Evolutionary conservation across 148 eudicot genomes (phyloP).

Genomic region (Rhododendron vialii): DNA sequence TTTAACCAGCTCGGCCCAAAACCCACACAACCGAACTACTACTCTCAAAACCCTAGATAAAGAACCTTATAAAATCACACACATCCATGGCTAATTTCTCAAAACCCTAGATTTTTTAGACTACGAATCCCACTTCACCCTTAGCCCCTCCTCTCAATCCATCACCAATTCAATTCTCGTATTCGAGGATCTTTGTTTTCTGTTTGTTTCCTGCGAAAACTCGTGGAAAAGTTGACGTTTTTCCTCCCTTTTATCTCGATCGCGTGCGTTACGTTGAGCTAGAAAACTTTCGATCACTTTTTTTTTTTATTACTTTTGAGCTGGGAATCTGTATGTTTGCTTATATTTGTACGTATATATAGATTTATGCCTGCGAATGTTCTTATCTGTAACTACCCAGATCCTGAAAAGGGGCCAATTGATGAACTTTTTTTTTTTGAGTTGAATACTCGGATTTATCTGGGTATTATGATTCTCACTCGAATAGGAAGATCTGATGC

Average conservation of each 20-base stretch:
- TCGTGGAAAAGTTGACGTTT: neutral
- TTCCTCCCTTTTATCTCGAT: neutral
- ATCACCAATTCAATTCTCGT: neutral
- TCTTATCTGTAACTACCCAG: neutral
- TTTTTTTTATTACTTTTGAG: neutral
- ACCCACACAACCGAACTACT: neutral
- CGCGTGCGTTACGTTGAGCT: neutral
- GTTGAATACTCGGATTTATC: slow-evolving; percentile 16
- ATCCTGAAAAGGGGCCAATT: slow-evolving; percentile 15
- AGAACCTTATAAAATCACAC: neutral
- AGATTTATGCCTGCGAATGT: neutral
- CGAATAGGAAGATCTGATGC: slow-evolving; percentile 69
- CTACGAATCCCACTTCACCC: neutral
- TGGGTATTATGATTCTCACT: slow-evolving; percentile 30
- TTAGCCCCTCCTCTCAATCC: neutral
- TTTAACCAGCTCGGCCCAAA: neutral
- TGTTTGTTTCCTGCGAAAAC: neutral
- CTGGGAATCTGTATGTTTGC: neutral
- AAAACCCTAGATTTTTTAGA: neutral
- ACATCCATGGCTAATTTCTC: neutral
- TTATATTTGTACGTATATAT: too few species aligned
- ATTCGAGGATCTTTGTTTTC: neutral
- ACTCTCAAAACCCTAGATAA: neutral
- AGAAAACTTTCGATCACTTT: neutral
- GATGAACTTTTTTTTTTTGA: slow-evolving; percentile 21